phyloP scores from a whole-genome alignment of 768 basidiomycete species.

The Termitomyces sp. region DNA sequence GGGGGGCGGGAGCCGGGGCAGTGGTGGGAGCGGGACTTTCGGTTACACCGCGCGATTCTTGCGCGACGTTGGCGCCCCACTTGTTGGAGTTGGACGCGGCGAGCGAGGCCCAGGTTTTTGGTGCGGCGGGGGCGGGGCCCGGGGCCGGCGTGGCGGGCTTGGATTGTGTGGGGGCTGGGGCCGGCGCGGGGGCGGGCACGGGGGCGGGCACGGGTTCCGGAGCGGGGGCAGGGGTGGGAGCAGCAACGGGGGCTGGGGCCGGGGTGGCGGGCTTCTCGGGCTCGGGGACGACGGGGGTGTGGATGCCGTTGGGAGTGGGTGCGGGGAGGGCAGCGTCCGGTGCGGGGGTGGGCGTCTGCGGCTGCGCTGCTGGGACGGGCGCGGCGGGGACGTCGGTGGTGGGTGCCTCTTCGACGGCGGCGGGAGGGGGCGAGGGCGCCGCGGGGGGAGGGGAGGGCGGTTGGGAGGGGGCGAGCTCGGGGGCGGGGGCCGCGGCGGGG shows the following conservation, averaged over 20 bases:
- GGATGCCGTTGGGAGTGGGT: slow-evolving; percentile 27
- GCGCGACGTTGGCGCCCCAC: slow-evolving; percentile 82
- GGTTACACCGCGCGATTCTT: slow-evolving; percentile 72
- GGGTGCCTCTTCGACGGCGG: slow-evolving; percentile 36
- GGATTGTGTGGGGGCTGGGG: slow-evolving; percentile 22
- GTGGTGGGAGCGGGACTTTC: slow-evolving; percentile 39
- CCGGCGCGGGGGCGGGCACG: slow-evolving; percentile 26
- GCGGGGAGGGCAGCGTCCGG: slow-evolving; percentile 24
- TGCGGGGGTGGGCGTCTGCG: slow-evolving; percentile 29
- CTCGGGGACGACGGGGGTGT: slow-evolving; percentile 37
- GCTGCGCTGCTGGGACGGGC: slow-evolving; percentile 24
- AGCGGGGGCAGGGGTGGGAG: slow-evolving; percentile 13
- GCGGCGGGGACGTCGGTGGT: slow-evolving; percentile 38
- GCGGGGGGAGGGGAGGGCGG: slow-evolving; percentile 31
- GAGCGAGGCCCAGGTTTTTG: slow-evolving; percentile 90
- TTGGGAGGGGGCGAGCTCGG: slow-evolving; percentile 37
- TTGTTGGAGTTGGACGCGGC: slow-evolving; percentile 80
- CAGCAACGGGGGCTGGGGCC: slow-evolving; percentile 17
- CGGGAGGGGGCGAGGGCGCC: slow-evolving; percentile 24
- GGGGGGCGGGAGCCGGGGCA: slow-evolving; percentile 21
- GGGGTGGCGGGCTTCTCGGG: slow-evolving; percentile 24
- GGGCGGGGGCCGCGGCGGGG: slow-evolving; percentile 30
- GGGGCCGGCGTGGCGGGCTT: slow-evolving; percentile 25
- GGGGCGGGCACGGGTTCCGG: slow-evolving; percentile 14
- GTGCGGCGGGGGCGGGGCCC: slow-evolving; percentile 40